These are phyloP conservation scores for Ziziphus jujuba DNA, from an alignment of 306 rosid genomes.

Conservation along the genomic window DNA sequence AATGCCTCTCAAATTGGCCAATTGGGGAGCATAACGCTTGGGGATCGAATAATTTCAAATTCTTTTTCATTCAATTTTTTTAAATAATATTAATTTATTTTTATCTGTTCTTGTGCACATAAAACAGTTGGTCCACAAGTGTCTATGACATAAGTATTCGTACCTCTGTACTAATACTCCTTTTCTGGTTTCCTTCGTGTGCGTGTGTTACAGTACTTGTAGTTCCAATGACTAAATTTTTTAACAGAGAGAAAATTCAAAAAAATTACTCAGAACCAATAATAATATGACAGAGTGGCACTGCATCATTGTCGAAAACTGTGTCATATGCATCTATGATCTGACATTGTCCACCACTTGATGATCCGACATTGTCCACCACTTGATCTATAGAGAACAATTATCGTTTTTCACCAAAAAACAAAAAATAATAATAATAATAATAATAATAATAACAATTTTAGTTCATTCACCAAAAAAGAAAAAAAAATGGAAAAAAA, in stretches of 20 bases:
- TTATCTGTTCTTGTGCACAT: neutral
- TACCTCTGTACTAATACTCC: neutral
- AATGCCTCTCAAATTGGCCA: slow-evolving; percentile 23
- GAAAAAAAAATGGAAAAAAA: too few species aligned
- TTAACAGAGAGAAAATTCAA: neutral
- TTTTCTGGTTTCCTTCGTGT: neutral
- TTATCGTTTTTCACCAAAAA: too few species aligned
- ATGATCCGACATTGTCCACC: too few species aligned
- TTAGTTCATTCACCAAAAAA: too few species aligned
- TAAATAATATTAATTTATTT: neutral
- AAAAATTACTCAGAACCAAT: neutral
- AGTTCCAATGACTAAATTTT: neutral
- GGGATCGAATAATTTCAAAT: slow-evolving; percentile 24
- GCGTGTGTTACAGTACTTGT: neutral
- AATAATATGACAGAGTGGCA: neutral
- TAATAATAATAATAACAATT: too few species aligned
- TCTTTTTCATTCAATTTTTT: neutral
- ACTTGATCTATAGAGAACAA: neutral
- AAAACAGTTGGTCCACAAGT: slow-evolving; percentile 2
- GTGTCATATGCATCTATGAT: neutral
- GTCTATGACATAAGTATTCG: neutral
- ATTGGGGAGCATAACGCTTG: slow-evolving; percentile 12
- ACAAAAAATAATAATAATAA: too few species aligned
- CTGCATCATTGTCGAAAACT: neutral
- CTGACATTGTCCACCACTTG: too few species aligned